phyloP scores from a whole-genome alignment of 208 protist genomes.

The Crithidia sp. region DNA sequence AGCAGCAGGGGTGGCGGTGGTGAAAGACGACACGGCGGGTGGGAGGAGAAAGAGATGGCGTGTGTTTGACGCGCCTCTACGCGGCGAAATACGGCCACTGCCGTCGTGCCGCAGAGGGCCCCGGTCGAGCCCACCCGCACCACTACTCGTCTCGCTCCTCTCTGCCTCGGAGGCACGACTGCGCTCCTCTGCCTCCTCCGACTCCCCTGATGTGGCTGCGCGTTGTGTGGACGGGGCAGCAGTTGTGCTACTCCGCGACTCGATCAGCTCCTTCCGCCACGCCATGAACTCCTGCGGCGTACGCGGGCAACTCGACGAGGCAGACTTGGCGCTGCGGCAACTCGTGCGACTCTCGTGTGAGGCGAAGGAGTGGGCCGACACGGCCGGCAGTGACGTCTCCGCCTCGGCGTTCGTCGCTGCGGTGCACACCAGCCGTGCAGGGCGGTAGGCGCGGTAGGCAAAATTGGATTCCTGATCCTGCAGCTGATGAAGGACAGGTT shows the following conservation, averaged over 20 bases:
- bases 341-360: not conserved
- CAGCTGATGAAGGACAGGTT: not conserved
- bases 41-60: too few relatives aligned
- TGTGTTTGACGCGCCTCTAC: too few relatives aligned
- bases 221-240: not conserved
- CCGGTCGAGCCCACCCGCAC: too few relatives aligned
- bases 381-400: not conserved
- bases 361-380: not conserved
- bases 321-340: not conserved
- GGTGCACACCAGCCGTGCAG: not conserved
- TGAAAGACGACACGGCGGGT: not conserved
- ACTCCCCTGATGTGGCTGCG: not conserved
- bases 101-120: too few relatives aligned
- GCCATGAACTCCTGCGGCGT: conserved; percentile 12
- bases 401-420: not conserved
- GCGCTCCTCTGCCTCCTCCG: too few relatives aligned
- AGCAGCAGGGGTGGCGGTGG: not conserved
- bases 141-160: too few relatives aligned
- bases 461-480: not conserved
- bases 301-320: not conserved
- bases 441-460: not conserved
- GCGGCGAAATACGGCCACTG: too few relatives aligned
- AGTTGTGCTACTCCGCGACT: not conserved
- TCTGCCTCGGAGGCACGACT: too few relatives aligned
- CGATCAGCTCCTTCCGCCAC: conserved; percentile 7